These are phyloP conservation scores for Metschnikowia gelsemii DNA, from an alignment of 805 yeast species.

Conservation along the genomic window DNA sequence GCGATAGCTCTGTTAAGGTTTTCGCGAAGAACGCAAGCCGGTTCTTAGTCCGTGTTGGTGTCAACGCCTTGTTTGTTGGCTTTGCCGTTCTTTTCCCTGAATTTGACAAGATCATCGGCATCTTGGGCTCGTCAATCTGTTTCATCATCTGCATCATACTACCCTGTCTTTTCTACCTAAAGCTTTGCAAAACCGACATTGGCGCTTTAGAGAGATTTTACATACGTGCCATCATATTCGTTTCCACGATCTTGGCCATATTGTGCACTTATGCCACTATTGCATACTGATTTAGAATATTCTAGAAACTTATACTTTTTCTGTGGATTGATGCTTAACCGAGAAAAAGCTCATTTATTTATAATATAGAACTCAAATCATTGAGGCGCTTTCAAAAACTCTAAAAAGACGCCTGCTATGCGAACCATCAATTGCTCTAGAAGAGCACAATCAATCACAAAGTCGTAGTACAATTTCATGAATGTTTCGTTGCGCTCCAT, in stretches of 20 bases:
- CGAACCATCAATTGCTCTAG: conserved; percentile 32
- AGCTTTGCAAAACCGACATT: conserved; percentile 22
- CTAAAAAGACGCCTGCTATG: conserved; percentile 30
- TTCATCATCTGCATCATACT: conserved; percentile 75
- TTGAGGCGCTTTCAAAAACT: conserved; percentile 4
- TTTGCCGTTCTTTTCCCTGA: conserved; percentile 69
- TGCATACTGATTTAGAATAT: conserved; percentile 7
- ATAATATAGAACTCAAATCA: background rate
- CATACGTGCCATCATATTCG: conserved; percentile 12
- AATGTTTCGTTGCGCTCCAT: conserved; percentile 13
- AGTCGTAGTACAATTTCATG: conserved; percentile 41
- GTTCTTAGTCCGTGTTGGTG: conserved; percentile 33
- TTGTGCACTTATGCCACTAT: conserved; percentile 24
- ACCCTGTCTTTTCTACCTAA: conserved; percentile 67
- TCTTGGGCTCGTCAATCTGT: conserved; percentile 79
- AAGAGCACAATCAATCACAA: conserved; percentile 28
- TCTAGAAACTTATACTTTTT: background rate
- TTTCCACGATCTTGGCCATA: conserved; percentile 19
- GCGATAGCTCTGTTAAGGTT: conserved; percentile 9
- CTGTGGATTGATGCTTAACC: no score
- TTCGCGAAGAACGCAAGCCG: conserved; percentile 12
- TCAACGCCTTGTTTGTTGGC: conserved; percentile 57
- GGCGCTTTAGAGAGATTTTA: conserved; percentile 17
- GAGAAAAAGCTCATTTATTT: background rate
- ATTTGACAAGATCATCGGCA: conserved; percentile 78